Conservation (phyloP, 257 asterid species). For the Ophiorrhiza pumila region DNA sequence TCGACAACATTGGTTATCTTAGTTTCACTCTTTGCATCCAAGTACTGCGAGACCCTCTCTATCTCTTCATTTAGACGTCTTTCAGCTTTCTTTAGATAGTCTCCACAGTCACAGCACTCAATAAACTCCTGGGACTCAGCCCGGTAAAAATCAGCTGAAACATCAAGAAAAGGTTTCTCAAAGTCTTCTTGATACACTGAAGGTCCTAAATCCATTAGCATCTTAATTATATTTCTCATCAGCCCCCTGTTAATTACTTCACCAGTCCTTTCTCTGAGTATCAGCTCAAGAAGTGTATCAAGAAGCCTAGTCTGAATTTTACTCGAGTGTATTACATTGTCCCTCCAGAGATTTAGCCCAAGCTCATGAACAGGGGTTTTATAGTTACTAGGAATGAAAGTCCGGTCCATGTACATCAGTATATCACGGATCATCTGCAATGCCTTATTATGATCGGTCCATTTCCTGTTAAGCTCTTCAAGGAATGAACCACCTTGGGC, state of each 20-base stretch:
- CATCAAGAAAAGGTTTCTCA: conserved; percentile 77
- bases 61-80: conserved; percentile 78
- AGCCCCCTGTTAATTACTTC: conserved; percentile 87
- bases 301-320: conserved; percentile 69
- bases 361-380: conserved; percentile 81
- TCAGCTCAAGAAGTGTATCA: conserved; percentile 65
- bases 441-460: conserved; percentile 84
- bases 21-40: conserved; percentile 68
- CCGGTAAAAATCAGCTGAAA: conserved; percentile 79
- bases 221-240: conserved; percentile 74
- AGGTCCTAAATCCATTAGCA: conserved; percentile 84
- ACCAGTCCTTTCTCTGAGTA: conserved; percentile 65
- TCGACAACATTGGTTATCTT: conserved; percentile 73
- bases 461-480: conserved; percentile 76
- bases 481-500: conserved; percentile 74
- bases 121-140: conserved; percentile 85
- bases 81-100: conserved; percentile 80
- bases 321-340: conserved; percentile 64
- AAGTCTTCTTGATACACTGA: conserved; percentile 81
- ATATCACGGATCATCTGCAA: conserved; percentile 83
- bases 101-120: conserved; percentile 82
- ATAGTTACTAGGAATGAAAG: conserved; percentile 62
- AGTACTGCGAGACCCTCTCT: conserved; percentile 79
- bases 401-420: conserved; percentile 89
- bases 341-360: conserved; percentile 90